phyloP scores from a whole-genome alignment of 345 rosid species.

The Arabis alpina region DNA sequence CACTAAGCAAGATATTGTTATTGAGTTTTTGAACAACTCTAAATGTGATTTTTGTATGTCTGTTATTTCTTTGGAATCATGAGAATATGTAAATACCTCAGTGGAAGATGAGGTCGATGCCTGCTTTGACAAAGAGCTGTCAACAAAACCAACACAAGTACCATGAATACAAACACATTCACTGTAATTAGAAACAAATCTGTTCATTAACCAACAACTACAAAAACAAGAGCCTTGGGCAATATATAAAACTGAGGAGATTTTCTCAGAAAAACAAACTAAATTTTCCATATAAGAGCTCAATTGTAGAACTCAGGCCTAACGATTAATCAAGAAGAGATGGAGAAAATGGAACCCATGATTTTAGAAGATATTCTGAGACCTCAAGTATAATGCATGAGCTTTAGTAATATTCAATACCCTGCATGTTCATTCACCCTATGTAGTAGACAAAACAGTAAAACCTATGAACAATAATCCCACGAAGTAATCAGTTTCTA shows the following conservation, averaged over 20 bases:
- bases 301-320: not conserved
- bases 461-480: not conserved
- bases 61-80: not conserved
- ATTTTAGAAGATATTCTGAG: not conserved
- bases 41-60: not conserved
- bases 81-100: constrained; percentile 54
- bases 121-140: constrained; percentile 59
- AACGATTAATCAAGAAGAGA: constrained; percentile 1
- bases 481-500: not conserved
- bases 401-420: too few species aligned
- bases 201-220: not conserved
- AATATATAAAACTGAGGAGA: not conserved
- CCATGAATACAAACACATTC: not conserved
- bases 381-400: too few species aligned
- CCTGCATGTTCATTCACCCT: not conserved
- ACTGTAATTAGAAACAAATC: not conserved
- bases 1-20: not conserved
- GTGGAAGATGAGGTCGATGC: constrained; percentile 60
- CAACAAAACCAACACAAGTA: constrained; percentile 31
- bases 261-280: not conserved
- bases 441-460: not conserved
- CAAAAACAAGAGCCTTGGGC: not conserved
- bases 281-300: not conserved
- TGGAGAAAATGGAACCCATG: not conserved
- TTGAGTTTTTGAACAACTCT: not conserved